Conservation (phyloP, 768 basidiomycete genomes). For the Russula dissimulans region DNA sequence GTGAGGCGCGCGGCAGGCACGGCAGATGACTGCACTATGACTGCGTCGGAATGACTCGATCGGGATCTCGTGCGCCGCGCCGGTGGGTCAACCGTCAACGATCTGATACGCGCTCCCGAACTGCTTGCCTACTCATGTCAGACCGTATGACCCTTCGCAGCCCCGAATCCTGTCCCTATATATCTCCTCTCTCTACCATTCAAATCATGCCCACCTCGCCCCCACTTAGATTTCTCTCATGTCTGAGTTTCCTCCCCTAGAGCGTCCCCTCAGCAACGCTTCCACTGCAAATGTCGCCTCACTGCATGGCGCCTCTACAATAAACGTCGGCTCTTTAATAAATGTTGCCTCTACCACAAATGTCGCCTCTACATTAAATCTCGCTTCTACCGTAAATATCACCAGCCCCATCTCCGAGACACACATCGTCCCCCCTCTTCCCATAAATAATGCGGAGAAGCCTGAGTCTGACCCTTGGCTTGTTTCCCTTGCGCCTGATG, state of each 20-base stretch:
- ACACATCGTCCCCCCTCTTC: background rate
- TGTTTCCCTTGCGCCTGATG: conserved; percentile 11
- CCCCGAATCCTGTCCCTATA: background rate
- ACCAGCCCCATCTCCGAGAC: background rate
- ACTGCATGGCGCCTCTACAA: too few species aligned
- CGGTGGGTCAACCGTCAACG: too few species aligned
- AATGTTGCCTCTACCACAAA: too few species aligned
- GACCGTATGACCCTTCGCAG: background rate
- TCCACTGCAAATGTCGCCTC: conserved; percentile 1
- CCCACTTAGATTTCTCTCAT: background rate
- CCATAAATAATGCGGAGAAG: background rate
- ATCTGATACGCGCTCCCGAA: too few species aligned
- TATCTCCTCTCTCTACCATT: background rate
- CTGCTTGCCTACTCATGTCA: background rate
- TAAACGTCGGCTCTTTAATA: too few species aligned
- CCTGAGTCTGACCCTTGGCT: conserved; percentile 16
- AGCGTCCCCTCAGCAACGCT: conserved; percentile 1
- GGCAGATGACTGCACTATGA: too few species aligned
- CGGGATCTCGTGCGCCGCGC: too few species aligned
- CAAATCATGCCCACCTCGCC: background rate
- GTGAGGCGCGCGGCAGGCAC: background rate
- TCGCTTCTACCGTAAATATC: background rate
- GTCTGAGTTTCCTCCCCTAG: background rate
- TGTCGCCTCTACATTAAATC: too few species aligned
- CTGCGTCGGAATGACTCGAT: too few species aligned